phyloP scores from a whole-genome alignment of 139 green algal species.

The Coelastrella sp. region DNA sequence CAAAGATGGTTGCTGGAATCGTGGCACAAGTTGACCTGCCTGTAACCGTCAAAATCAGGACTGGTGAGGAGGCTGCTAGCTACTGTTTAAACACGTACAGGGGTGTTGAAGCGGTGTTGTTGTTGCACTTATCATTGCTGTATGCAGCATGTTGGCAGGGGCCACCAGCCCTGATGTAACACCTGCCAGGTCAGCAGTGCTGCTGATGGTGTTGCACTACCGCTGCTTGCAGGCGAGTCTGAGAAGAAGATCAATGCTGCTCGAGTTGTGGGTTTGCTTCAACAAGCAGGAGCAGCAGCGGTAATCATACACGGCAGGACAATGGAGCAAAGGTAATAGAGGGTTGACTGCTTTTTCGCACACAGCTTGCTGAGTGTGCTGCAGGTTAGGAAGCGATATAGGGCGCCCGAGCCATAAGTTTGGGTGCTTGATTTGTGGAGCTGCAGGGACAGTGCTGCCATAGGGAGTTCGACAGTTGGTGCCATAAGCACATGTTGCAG shows the following conservation, averaged over 20 bases:
- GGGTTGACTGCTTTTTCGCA: no score
- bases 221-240: constrained; percentile 57
- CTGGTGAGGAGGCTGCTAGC: not conserved
- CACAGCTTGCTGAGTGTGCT: no score
- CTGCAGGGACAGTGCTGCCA: no score
- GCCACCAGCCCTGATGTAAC: not conserved
- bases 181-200: not conserved
- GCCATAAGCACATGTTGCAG: no score
- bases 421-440: no score
- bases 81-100: not conserved
- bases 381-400: no score
- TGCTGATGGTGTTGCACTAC: not conserved
- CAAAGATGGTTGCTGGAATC: constrained; percentile 84
- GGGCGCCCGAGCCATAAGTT: no score
- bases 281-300: constrained; percentile 76
- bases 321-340: constrained; percentile 75
- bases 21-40: constrained; percentile 72
- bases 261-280: constrained; percentile 69
- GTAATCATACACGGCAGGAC: constrained; percentile 92
- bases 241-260: constrained; percentile 78
- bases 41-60: constrained; percentile 85
- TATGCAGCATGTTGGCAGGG: no score
- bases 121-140: no score
- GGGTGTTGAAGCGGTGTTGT: no score
- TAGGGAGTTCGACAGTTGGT: no score